A percentile compares a stretch with the other conserved stretches of the same genome.
Conservation (phyloP, 495 filamentous ascomycete genomes). For the Penicillium daleae region DNA sequence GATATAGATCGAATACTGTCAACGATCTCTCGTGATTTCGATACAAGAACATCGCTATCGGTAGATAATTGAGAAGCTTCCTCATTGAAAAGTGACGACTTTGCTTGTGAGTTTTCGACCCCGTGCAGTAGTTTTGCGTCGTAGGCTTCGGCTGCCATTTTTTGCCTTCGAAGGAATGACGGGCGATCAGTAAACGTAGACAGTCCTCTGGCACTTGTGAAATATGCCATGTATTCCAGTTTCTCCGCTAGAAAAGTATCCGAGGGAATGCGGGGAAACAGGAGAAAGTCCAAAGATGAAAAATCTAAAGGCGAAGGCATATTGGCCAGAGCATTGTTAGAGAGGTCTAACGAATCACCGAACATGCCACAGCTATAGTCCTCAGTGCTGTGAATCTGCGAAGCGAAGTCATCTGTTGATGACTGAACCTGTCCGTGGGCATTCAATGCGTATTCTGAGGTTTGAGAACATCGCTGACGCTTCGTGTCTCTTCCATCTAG, state of each 20-base stretch:
- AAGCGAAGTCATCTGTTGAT: neutral
- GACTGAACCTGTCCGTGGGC: neutral
- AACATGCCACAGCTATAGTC: neutral
- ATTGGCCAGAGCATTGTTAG: neutral
- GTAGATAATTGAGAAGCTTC: neutral
- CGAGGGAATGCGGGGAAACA: conserved; percentile 14
- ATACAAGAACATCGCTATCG: conserved; percentile 6
- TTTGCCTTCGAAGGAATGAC: conserved; percentile 25
- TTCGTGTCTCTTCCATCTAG: neutral
- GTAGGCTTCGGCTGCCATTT: conserved; percentile 16
- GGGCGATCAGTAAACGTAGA: conserved; percentile 27
- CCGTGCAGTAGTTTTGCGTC: neutral
- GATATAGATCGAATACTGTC: conserved; percentile 17
- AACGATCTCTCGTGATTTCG: conserved; percentile 22
- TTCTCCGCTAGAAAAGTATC: conserved; percentile 26
- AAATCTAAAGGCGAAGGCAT: conserved; percentile 22
- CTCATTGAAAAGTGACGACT: neutral
- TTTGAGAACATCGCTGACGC: neutral
- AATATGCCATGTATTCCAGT: conserved; percentile 31
- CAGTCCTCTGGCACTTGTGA: conserved; percentile 32
- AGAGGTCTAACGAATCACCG: neutral
- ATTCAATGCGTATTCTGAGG: neutral
- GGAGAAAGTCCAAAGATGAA: conserved; percentile 26
- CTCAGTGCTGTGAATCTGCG: neutral
- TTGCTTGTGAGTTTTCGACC: neutral